These are phyloP conservation scores for Uncinocarpus reesii DNA, from an alignment of 2,329 filamentous ascomycete genomes.

Conservation along the genomic window DNA sequence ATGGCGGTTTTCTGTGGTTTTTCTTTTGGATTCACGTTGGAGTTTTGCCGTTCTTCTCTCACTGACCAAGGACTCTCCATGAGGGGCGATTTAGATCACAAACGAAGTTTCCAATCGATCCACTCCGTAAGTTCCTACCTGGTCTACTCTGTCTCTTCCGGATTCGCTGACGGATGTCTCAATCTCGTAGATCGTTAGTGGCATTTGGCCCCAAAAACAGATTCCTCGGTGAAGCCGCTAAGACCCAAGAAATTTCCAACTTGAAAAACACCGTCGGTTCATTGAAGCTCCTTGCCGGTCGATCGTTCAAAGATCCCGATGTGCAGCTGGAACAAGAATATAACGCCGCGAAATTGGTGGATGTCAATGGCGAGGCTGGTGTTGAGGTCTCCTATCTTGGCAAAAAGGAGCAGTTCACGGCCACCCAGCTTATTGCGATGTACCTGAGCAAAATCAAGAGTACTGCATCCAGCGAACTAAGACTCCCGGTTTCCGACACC, in stretches of 20 bases:
- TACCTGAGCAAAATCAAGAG: constrained; percentile 89
- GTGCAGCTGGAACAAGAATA: constrained; percentile 85
- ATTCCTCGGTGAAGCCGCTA: constrained; percentile 88
- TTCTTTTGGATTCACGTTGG: constrained; percentile 11
- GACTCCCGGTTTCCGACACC: constrained; percentile 80
- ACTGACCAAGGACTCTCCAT: constrained; percentile 22
- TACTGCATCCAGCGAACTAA: constrained; percentile 77
- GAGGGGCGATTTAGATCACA: constrained; percentile 58
- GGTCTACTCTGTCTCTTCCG: background rate
- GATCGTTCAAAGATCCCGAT: constrained; percentile 80
- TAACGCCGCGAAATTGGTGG: constrained; percentile 73
- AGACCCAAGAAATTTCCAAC: constrained; percentile 98
- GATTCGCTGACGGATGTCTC: background rate
- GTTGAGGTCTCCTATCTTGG: constrained; percentile 87
- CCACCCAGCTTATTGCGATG: constrained; percentile 88
- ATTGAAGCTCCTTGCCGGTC: constrained; percentile 85
- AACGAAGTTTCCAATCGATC: constrained; percentile 99
- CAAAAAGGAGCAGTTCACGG: constrained; percentile 92
- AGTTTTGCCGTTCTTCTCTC: constrained; percentile 17
- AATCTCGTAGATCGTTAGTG: constrained; percentile 62
- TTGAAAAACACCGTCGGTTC: constrained; percentile 95
- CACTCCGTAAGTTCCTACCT: constrained; percentile 68
- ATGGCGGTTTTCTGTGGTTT: background rate
- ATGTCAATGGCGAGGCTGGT: constrained; percentile 88
- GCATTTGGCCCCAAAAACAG: constrained; percentile 89